Evolutionary conservation across 768 basidiomycete species (phyloP), one percentile per base, ranked within the genome.

Genomic region (Lyophyllum semitale): DNA sequence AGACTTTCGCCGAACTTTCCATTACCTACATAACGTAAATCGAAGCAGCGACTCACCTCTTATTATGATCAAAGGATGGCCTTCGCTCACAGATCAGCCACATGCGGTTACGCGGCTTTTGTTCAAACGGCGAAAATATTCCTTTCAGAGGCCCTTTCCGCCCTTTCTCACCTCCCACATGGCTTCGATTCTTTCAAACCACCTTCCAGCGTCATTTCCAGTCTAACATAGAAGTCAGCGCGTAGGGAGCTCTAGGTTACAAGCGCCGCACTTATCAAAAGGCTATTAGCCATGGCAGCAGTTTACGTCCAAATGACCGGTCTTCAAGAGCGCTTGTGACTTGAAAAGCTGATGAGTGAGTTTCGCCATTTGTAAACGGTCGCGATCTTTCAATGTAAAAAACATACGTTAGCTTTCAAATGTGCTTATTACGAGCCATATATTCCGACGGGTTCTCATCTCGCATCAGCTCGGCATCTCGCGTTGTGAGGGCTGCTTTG

Each of bases 81-180:
- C 55, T 57, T 60, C 55, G 29, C 52, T 20, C 13, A 29, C 23
- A 54, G 59, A 60, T 60, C 55, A 40, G 35, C 48, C 32, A 15
- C 54, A 45, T 52, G 43, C 40, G 40, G 50, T 1, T 15, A 23
- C 41, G 18, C 30, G 26, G 29, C 38, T 50, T 7, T 30, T 30
- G 29, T 38, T 18, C 47, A 11, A 11, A 7, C 30, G 46, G 8
- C 15, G 32, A 2, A 17, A 44, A 44, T 6, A 13, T 35, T 35
- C 33, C 44, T n/a, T 29, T 22, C 20, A 42, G 23, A 41, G 20
- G 27, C 30, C 8, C 35, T 32, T 50, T 50, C 29, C 44, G 12
- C 38, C 13, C 17, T 18, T 8, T 30, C 30, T 37, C 48, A 22
- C 22, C 2, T 17, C 1, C 30, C 1, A 12, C 3, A 29, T 37